Base-by-base conservation (phyloP, 2,329 filamentous ascomycete genomes). In the Trichophyton rubrum region DNA sequence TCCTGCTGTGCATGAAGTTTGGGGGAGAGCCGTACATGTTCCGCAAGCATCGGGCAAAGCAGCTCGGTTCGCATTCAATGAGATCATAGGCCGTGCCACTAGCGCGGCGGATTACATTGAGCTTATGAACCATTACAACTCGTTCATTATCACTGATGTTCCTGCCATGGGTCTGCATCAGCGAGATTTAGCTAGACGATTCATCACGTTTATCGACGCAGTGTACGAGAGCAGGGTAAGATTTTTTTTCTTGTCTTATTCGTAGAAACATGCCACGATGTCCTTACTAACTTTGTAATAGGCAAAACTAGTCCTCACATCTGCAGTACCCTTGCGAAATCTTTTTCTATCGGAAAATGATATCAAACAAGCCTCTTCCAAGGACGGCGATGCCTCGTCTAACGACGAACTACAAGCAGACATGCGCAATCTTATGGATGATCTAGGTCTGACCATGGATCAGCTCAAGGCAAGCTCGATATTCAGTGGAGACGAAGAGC, bases 181-280 rank as follows among this genome's bases (percentile, higher is more conserved):
- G 69, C 84, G 93, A 20, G 93, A 99, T 75, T 80, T 96, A 43
- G 93, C 93, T 0, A 80, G 93, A 11, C 82, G 93, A 3, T 96
- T 99, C 74, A 99, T 99, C 72, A 99, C 92, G 0, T 96, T 99
- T 67, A 89, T 99, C 65, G 93, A 99, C 71, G 92, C 93, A 4
- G 87, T 96, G 3, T 99, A 99, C 70, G 93, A 99, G 74, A 79
- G 76, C 64, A 74, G 80, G 67, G 81, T 82, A 71, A 62, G 77
- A 17, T 15, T 7, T 15, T 15, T 35, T 1, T 8, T 20, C 27
- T 7, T 5, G 24, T 41, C n/a, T 17, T 51, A 33, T 13, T 38
- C 6, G 20, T 43, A 17, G 15, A 47, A n/a, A 30, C 27, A 17
- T 53, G 9, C 59, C 22, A 3, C 2, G 33, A 15, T 49, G 11